A percentile compares a stretch with the other conserved stretches of the same genome.
Evolutionary conservation across 306 rosid species (phyloP).

Genomic region (Cicer yamashitae): DNA sequence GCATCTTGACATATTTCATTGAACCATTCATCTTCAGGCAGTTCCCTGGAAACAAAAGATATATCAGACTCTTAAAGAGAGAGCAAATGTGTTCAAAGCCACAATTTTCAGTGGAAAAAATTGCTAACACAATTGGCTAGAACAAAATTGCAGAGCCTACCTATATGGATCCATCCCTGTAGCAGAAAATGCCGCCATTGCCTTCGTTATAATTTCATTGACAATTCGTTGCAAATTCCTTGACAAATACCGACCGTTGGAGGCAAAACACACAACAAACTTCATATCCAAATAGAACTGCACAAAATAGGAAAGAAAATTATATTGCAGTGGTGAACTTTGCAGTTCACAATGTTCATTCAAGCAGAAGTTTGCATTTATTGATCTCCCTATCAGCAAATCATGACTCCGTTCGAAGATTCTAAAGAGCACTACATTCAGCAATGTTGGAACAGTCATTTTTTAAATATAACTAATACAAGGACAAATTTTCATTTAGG

Average conservation of each 20-base stretch:
- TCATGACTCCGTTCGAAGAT: neutral
- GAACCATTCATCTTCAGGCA: conserved; percentile 98
- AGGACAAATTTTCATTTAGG: neutral
- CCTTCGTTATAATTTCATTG: conserved; percentile 90
- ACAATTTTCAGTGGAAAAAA: neutral
- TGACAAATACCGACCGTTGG: conserved; percentile 90
- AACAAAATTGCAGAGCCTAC: conserved; percentile 51
- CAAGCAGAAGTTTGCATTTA: conserved; percentile 13
- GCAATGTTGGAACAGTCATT: neutral
- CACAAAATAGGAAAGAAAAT: conserved; percentile 45
- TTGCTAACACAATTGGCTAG: conserved; percentile 1
- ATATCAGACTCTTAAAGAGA: conserved; percentile 26
- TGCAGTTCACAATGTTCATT: conserved; percentile 13
- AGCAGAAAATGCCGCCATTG: conserved; percentile 83
- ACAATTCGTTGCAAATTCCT: conserved; percentile 83
- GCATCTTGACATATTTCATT: conserved; percentile 85
- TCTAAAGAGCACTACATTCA: conserved; percentile 28
- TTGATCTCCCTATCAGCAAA: conserved; percentile 29
- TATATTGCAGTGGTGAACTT: conserved; percentile 6
- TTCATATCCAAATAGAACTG: conserved; percentile 99
- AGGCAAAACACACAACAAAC: conserved; percentile 91
- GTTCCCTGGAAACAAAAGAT: conserved; percentile 56
- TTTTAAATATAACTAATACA: conserved; percentile 26
- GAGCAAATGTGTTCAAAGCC: conserved; percentile 8
- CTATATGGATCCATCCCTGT: conserved; percentile 93